Conservation (phyloP, 2,329 filamentous ascomycete genomes). For the Penicillium sp. region DNA sequence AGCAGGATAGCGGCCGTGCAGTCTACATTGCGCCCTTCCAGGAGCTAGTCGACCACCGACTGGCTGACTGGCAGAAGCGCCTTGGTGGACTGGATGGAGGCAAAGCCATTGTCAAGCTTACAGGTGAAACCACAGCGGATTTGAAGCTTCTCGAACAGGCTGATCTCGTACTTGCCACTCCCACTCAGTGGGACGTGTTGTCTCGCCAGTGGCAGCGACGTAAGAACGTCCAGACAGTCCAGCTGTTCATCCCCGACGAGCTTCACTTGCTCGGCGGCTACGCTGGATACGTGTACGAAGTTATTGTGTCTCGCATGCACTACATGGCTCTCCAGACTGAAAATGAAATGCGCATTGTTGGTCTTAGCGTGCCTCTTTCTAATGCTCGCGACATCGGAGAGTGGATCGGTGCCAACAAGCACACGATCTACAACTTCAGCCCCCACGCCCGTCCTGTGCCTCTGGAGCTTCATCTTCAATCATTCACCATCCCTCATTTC, state of each 20-base stretch:
- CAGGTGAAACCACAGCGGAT: conserved; percentile 87
- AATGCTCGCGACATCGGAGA: conserved; percentile 94
- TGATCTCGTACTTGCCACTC: conserved; percentile 89
- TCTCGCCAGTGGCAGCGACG: conserved; percentile 95
- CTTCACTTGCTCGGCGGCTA: conserved; percentile 88
- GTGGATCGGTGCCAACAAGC: conserved; percentile 97
- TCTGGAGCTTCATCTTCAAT: conserved; percentile 90
- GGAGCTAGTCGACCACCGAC: conserved; percentile 79
- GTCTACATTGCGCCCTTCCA: conserved; percentile 96
- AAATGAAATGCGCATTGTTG: conserved; percentile 80
- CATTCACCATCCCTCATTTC: conserved; percentile 93
- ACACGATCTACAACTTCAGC: conserved; percentile 98
- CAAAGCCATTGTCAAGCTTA: conserved; percentile 89
- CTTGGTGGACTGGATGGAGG: conserved; percentile 72
- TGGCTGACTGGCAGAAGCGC: conserved; percentile 81
- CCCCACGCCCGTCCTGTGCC: conserved; percentile 86
- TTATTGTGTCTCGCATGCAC: conserved; percentile 96
- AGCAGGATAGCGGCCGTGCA: conserved; percentile 69
- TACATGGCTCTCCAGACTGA: conserved; percentile 89
- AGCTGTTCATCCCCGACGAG: conserved; percentile 92
- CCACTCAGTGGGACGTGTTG: conserved; percentile 91
- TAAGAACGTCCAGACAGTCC: conserved; percentile 89
- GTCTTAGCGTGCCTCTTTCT: conserved; percentile 84
- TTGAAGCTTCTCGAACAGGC: conserved; percentile 83
- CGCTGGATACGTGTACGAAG: conserved; percentile 87